phyloP scores from a whole-genome alignment of 495 filamentous ascomycete species.

The Hypoxylon lenormandii region DNA sequence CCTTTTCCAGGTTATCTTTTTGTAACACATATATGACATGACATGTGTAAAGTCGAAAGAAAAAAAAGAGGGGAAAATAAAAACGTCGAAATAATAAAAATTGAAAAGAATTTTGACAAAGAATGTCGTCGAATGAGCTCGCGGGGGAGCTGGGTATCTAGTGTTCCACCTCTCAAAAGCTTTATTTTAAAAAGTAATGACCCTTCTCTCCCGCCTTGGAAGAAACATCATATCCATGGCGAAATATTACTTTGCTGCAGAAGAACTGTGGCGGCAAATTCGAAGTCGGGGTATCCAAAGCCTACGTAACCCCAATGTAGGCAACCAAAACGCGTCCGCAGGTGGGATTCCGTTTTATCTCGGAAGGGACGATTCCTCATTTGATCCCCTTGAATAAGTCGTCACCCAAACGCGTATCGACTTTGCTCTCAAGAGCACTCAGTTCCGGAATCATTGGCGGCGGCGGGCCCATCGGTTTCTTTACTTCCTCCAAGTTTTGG shows the following conservation, averaged over 20 bases:
- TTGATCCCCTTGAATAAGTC: slow-evolving; percentile 71
- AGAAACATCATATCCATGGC: slow-evolving; percentile 39
- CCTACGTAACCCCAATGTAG: slow-evolving; percentile 14
- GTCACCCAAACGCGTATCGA: slow-evolving; percentile 60
- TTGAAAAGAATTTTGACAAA: slow-evolving; percentile 38
- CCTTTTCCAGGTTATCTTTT: slow-evolving; percentile 25
- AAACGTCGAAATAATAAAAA: slow-evolving; percentile 30
- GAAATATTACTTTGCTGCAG: slow-evolving; percentile 43
- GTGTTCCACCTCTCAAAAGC: slow-evolving; percentile 34
- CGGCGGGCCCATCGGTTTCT: slow-evolving; percentile 61
- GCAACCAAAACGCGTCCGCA: slow-evolving; percentile 32
- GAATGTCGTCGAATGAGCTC: slow-evolving; percentile 52
- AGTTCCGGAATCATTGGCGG: slow-evolving; percentile 72
- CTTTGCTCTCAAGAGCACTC: slow-evolving; percentile 63
- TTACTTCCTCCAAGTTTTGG: slow-evolving; percentile 48
- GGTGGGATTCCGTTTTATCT: slow-evolving; percentile 23
- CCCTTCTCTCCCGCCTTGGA: slow-evolving; percentile 27
- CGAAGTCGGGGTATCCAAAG: slow-evolving; percentile 27
- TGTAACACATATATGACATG: slow-evolving; percentile 45
- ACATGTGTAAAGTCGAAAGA: slow-evolving; percentile 10
- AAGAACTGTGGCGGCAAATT: slow-evolving; percentile 35
- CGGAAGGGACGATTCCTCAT: slow-evolving; percentile 11
- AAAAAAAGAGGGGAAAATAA: slow-evolving; percentile 29
- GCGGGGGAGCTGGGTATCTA: slow-evolving; percentile 54
- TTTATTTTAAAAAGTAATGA: slow-evolving; percentile 31